Percentiles rank a stretch among this genome's conserved stretches.
Conservation (phyloP, 495 filamentous ascomycete species). For the Penicillium bovifimosum region DNA sequence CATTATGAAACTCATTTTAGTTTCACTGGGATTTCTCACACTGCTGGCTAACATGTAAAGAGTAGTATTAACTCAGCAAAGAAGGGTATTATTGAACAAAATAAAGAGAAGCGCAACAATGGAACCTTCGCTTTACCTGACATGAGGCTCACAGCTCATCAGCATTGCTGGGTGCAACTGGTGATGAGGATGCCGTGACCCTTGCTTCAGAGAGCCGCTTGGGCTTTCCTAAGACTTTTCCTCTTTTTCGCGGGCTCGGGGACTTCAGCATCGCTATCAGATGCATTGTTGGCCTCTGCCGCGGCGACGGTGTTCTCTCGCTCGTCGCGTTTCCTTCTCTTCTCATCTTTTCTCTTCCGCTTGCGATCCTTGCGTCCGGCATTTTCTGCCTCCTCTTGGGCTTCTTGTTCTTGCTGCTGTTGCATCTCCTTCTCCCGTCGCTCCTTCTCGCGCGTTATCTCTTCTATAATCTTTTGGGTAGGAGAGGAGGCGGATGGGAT, state of each 20-base stretch:
- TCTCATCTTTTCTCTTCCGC: constrained; percentile 7
- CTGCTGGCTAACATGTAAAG: not conserved
- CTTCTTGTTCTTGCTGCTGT: constrained; percentile 1
- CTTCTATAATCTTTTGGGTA: constrained; percentile 1
- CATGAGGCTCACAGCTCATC: no score
- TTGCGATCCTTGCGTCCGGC: not conserved
- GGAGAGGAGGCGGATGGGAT: not conserved
- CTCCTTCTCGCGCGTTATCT: constrained; percentile 10
- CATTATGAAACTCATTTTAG: not conserved
- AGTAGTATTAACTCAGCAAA: not conserved
- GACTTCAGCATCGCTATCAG: not conserved
- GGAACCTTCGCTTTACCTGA: not conserved
- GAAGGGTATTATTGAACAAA: not conserved
- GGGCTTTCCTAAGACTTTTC: constrained; percentile 1
- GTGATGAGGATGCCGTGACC: not conserved
- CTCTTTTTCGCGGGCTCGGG: not conserved
- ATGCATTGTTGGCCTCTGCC: not conserved
- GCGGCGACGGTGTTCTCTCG: constrained; percentile 6
- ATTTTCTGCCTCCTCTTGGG: not conserved
- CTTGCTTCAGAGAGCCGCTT: not conserved
- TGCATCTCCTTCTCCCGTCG: constrained; percentile 6
- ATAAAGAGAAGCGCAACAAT: not conserved
- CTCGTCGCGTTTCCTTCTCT: constrained; percentile 8
- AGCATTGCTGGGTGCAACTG: not conserved
- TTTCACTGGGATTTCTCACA: not conserved